These are phyloP conservation scores for Russula sp. DNA, from an alignment of 768 basidiomycete species.

Conservation along the genomic window DNA sequence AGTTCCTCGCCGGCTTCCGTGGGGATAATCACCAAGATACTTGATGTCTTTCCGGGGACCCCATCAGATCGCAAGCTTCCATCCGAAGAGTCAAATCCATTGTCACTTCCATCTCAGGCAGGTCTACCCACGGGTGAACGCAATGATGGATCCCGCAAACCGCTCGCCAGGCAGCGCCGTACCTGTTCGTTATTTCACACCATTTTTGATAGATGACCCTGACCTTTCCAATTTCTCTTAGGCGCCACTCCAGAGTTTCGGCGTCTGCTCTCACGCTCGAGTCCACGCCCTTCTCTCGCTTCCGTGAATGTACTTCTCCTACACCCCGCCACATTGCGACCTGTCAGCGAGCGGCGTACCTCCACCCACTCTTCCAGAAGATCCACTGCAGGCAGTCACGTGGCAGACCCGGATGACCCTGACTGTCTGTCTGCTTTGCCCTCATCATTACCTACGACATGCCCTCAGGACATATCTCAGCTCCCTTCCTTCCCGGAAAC, in stretches of 20 bases:
- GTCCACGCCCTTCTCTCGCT: conserved; percentile 22
- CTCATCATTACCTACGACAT: conserved; percentile 5
- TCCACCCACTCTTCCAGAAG: neutral
- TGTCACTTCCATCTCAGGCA: neutral
- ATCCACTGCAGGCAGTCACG: neutral
- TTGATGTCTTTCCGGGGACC: conserved; percentile 6
- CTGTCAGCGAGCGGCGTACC: conserved; percentile 13
- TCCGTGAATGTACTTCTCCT: conserved; percentile 22
- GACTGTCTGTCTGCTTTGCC: conserved; percentile 15
- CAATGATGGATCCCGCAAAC: neutral
- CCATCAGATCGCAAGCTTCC: neutral
- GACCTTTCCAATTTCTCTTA: neutral
- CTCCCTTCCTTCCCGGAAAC: conserved; percentile 25
- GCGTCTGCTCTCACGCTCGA: conserved; percentile 12
- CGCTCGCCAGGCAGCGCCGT: neutral
- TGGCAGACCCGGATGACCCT: neutral
- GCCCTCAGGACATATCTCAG: conserved; percentile 9
- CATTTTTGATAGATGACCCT: neutral
- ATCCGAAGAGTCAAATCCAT: neutral
- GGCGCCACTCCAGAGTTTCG: neutral
- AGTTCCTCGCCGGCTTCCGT: conserved; percentile 10
- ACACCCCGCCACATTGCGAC: conserved; percentile 23
- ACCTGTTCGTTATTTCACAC: conserved; percentile 13
- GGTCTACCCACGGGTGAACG: neutral
- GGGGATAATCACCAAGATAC: conserved; percentile 11